A percentile compares a stretch with the other conserved stretches of the same genome.
Conservation (phyloP, 306 rosid species). For the Quercus gilva region DNA sequence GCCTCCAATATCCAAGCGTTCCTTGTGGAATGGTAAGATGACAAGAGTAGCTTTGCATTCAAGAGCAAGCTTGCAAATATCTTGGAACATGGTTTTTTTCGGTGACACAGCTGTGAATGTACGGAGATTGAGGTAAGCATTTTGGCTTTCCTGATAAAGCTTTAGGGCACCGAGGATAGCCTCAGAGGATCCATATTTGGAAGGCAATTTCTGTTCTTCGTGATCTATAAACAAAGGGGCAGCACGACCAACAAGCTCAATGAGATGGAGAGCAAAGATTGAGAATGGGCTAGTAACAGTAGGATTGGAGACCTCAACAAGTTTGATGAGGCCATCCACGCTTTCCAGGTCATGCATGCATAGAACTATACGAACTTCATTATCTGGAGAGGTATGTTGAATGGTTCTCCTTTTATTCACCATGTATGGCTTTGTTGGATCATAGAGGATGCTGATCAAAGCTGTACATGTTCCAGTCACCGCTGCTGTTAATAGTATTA, state of each 20-base stretch:
- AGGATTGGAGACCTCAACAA: slow-evolving; percentile 58
- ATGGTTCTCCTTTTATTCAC: slow-evolving; percentile 63
- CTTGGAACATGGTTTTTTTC: slow-evolving; percentile 60
- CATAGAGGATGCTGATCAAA: slow-evolving; percentile 55
- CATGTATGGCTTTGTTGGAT: slow-evolving; percentile 83
- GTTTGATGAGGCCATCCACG: slow-evolving; percentile 33
- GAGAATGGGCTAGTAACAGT: slow-evolving; percentile 33
- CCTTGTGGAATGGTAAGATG: slow-evolving; percentile 45
- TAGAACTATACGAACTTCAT: slow-evolving; percentile 41
- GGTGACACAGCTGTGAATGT: slow-evolving; percentile 53
- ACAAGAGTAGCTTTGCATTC: slow-evolving; percentile 48
- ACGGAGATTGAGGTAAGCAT: slow-evolving; percentile 30
- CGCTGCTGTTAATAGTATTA: slow-evolving; percentile 46
- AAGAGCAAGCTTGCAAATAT: slow-evolving; percentile 58
- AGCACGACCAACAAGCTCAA: slow-evolving; percentile 61
- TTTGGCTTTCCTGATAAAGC: slow-evolving; percentile 26
- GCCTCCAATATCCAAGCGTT: not conserved
- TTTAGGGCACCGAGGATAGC: slow-evolving; percentile 38
- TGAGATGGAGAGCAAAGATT: slow-evolving; percentile 42
- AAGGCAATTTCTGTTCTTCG: slow-evolving; percentile 34
- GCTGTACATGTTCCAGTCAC: slow-evolving; percentile 49
- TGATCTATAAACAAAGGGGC: slow-evolving; percentile 66
- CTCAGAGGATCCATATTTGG: slow-evolving; percentile 30
- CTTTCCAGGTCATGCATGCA: slow-evolving; percentile 40
- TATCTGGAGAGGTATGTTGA: slow-evolving; percentile 53